Percentiles rank a stretch among this genome's conserved stretches.
Evolutionary conservation across 129 eudicot genomes (phyloP).

Genomic region (sunflower (Helianthus annuus)): DNA sequence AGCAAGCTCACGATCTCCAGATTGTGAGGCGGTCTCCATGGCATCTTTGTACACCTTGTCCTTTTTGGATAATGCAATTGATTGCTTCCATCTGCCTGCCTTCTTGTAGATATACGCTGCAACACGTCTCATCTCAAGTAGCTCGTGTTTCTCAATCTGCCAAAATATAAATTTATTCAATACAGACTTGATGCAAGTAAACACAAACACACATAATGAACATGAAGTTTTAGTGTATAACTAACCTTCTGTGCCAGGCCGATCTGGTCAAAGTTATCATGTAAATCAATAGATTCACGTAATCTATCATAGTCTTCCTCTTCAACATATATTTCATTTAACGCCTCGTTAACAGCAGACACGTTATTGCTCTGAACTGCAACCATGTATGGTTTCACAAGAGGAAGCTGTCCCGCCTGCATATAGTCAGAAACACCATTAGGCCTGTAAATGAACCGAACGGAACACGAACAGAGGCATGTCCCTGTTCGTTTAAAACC

Average conservation of each 20-base stretch:
- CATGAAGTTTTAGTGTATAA: slow-evolving; percentile 12
- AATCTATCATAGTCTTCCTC: slow-evolving; percentile 98
- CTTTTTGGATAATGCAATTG: slow-evolving; percentile 93
- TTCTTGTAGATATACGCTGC: slow-evolving; percentile 97
- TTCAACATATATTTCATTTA: slow-evolving; percentile 90
- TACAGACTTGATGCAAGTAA: background rate
- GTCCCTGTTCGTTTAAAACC: too few relatives aligned
- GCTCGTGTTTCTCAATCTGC: slow-evolving; percentile 98
- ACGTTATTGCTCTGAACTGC: slow-evolving; percentile 98
- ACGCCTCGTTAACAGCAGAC: slow-evolving; percentile 92
- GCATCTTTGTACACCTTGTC: slow-evolving; percentile 95
- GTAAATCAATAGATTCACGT: slow-evolving; percentile 93
- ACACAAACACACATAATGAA: background rate
- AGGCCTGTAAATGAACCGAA: too few relatives aligned
- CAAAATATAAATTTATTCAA: slow-evolving; percentile 13
- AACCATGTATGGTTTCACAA: slow-evolving; percentile 96
- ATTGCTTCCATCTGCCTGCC: slow-evolving; percentile 98
- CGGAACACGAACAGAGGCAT: too few relatives aligned
- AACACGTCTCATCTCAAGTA: slow-evolving; percentile 98
- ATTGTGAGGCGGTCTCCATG: slow-evolving; percentile 97
- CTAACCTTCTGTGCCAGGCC: slow-evolving; percentile 97
- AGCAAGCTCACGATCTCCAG: slow-evolving; percentile 98
- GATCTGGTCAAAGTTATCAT: slow-evolving; percentile 95
- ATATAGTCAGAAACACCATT: slow-evolving; percentile 12
- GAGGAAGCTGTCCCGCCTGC: slow-evolving; percentile 90